Conservation (phyloP, 2,329 filamentous ascomycete species). For the Microthyrium microscopicum region DNA sequence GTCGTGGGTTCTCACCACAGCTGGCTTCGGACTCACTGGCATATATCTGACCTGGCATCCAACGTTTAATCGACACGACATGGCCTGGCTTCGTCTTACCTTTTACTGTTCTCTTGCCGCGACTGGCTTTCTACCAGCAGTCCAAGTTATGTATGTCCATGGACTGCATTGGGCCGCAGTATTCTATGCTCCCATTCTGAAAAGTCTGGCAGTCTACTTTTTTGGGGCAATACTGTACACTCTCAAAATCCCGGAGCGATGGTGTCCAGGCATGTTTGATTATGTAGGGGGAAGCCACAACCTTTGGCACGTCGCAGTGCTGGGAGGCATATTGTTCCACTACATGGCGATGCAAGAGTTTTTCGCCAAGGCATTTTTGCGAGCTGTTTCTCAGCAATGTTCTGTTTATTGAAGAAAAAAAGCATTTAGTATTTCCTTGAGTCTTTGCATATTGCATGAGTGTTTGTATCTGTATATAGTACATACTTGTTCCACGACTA, state of each 20-base stretch:
- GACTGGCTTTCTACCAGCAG: constrained; percentile 76
- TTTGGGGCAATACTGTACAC: constrained; percentile 75
- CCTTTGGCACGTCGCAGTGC: constrained; percentile 87
- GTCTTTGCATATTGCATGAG: too few relatives aligned
- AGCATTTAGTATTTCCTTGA: too few relatives aligned
- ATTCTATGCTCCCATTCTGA: constrained; percentile 77
- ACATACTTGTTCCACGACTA: too few relatives aligned
- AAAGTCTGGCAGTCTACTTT: constrained; percentile 76
- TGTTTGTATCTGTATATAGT: too few relatives aligned
- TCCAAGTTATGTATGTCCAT: constrained; percentile 65
- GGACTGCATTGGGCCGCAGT: constrained; percentile 66
- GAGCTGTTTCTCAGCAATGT: constrained; percentile 6
- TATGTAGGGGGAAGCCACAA: constrained; percentile 94
- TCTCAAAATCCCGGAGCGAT: constrained; percentile 81
- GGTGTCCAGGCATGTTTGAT: constrained; percentile 84
- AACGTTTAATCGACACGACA: constrained; percentile 78
- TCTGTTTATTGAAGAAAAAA: too few relatives aligned
- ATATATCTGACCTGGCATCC: constrained; percentile 94
- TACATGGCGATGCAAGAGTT: constrained; percentile 93
- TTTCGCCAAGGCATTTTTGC: constrained; percentile 43
- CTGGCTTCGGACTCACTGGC: constrained; percentile 65
- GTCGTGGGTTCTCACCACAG: constrained; percentile 70
- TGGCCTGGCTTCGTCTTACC: constrained; percentile 80
- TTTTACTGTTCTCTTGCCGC: constrained; percentile 80
- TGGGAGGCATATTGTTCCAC: constrained; percentile 94